Conservation (phyloP, 1,139 yeast species). For the Neolecta irregularis region DNA sequence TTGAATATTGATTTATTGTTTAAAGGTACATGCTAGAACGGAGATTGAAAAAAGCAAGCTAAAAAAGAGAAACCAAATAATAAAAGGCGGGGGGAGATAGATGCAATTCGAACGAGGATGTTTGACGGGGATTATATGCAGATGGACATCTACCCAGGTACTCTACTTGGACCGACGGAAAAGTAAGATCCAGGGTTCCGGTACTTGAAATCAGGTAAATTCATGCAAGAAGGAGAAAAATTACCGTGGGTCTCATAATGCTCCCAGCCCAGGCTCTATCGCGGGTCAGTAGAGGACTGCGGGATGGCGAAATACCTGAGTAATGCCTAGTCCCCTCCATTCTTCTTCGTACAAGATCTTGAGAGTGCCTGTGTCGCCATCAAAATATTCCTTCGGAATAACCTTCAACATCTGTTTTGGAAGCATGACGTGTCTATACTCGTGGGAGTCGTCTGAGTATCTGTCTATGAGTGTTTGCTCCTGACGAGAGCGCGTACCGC, state of each 20-base stretch:
- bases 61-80: too few relatives aligned
- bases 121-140: too few relatives aligned
- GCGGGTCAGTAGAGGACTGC: not conserved
- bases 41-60: too few relatives aligned
- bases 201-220: too few relatives aligned
- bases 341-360: conserved; percentile 86
- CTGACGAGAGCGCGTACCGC: conserved; percentile 24
- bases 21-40: too few relatives aligned
- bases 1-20: too few relatives aligned
- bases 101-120: too few relatives aligned
- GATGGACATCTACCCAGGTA: too few relatives aligned
- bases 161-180: too few relatives aligned
- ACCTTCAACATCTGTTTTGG: conserved; percentile 93
- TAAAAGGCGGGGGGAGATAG: too few relatives aligned
- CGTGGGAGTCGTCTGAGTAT: conserved; percentile 78
- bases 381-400: conserved; percentile 91
- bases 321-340: conserved; percentile 97
- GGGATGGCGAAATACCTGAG: conserved; percentile 34
- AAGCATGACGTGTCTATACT: conserved; percentile 83
- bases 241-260: conserved; percentile 95
- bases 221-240: too few relatives aligned
- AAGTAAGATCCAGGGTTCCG: too few relatives aligned
- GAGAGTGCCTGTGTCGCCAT: conserved; percentile 86
- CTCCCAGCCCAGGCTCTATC: conserved; percentile 76
- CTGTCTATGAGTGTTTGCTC: conserved; percentile 21